Percentiles rank a stretch among this genome's conserved stretches.
phyloP scores from a whole-genome alignment of 2,329 filamentous ascomycete species.

The Nothopassalora personata region DNA sequence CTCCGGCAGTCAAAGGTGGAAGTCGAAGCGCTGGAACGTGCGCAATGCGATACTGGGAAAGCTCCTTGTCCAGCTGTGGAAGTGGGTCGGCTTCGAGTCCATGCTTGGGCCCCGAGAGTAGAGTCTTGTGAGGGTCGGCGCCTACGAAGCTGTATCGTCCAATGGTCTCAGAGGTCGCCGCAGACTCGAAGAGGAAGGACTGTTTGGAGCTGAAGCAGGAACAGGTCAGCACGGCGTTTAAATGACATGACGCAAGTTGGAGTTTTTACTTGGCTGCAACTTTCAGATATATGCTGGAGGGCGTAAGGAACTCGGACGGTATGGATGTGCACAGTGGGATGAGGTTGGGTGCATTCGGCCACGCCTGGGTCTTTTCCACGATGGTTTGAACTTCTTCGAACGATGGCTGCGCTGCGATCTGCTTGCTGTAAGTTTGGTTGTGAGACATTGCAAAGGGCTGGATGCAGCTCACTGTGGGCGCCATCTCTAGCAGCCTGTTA shows the following conservation, averaged over 20 bases:
- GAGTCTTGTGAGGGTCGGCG: slow-evolving; percentile 68
- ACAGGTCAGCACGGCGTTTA: neutral
- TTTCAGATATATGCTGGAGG: slow-evolving; percentile 92
- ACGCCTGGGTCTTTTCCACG: slow-evolving; percentile 47
- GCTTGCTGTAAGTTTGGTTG: neutral
- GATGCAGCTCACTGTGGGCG: slow-evolving; percentile 1
- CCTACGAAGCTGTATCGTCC: slow-evolving; percentile 95
- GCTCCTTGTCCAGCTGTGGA: slow-evolving; percentile 72
- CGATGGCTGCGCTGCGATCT: slow-evolving; percentile 53
- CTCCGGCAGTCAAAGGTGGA: slow-evolving; percentile 83
- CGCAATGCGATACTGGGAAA: slow-evolving; percentile 72
- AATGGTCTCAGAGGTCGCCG: slow-evolving; percentile 83
- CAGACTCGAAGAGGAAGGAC: slow-evolving; percentile 94
- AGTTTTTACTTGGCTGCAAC: slow-evolving; percentile 62
- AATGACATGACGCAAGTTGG: too few species aligned
- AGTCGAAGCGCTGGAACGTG: slow-evolving; percentile 76
- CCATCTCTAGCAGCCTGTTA: slow-evolving; percentile 7
- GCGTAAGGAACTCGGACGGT: slow-evolving; percentile 86
- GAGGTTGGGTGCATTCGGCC: slow-evolving; percentile 63
- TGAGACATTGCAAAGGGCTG: neutral
- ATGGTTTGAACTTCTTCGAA: slow-evolving; percentile 56
- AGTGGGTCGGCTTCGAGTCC: slow-evolving; percentile 80
- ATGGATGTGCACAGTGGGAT: slow-evolving; percentile 80
- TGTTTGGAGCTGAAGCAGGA: slow-evolving; percentile 60
- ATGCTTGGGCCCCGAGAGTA: slow-evolving; percentile 84